Evolutionary conservation across 305 asterid genomes (phyloP).

Genomic region (Fraxinus ornus): DNA sequence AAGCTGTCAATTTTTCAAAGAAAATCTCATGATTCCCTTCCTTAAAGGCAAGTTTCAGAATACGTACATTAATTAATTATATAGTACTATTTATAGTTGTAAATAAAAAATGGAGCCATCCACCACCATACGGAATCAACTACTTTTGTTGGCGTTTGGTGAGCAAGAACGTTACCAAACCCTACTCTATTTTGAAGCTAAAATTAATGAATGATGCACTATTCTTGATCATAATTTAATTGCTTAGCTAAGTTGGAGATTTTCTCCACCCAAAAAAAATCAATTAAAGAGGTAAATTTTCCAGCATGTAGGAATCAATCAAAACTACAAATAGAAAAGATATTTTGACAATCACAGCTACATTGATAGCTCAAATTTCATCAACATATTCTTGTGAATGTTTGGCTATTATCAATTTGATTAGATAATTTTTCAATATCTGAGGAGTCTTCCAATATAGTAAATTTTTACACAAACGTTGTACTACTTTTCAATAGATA

Average conservation of each 20-base stretch:
- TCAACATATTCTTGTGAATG: background rate
- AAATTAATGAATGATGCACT: background rate
- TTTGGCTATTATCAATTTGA: background rate
- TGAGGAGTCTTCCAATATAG: background rate
- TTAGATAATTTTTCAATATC: background rate
- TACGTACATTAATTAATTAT: background rate
- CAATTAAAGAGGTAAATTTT: background rate
- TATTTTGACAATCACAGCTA: background rate
- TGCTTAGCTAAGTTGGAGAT: background rate
- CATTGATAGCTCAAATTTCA: background rate
- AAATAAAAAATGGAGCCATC: background rate
- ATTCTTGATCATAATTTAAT: background rate
- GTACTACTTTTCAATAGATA: background rate
- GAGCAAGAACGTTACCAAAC: background rate
- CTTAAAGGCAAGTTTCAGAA: background rate
- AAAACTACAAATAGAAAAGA: background rate
- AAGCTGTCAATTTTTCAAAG: background rate
- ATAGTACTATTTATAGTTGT: background rate
- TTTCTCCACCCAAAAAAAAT: background rate
- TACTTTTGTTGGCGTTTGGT: slow-evolving; percentile 8
- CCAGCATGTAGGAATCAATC: background rate
- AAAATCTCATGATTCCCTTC: background rate
- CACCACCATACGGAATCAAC: background rate
- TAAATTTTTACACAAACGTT: background rate
- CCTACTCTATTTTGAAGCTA: background rate